These are phyloP conservation scores for Fusarium nisikadoi DNA, from an alignment of 2,329 filamentous ascomycete genomes.

Conservation along the genomic window DNA sequence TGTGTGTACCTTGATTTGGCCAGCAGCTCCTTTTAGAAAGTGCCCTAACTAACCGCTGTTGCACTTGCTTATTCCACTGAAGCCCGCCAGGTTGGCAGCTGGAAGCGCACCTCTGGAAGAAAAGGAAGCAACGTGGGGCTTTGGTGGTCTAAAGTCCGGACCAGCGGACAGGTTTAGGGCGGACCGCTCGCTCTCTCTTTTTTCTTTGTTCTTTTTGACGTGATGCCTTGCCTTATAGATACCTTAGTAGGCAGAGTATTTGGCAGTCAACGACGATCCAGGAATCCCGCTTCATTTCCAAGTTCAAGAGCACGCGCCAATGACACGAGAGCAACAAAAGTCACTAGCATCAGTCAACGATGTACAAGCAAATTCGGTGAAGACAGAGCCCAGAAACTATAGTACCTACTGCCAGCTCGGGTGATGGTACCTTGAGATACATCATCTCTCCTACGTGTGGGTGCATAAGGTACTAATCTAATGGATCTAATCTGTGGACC, in stretches of 20 bases:
- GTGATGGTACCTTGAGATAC: slow-evolving; percentile 25
- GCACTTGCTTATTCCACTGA: slow-evolving; percentile 8
- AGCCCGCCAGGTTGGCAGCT: slow-evolving; percentile 1
- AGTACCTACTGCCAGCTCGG: neutral
- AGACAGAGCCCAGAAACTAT: slow-evolving; percentile 13
- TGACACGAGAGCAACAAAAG: slow-evolving; percentile 1
- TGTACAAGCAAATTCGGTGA: slow-evolving; percentile 27
- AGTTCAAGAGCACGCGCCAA: neutral
- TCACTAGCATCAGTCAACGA: slow-evolving; percentile 11
- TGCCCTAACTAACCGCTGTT: neutral
- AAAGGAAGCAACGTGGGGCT: slow-evolving; percentile 22
- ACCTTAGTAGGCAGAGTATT: neutral
- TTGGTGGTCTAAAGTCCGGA: slow-evolving; percentile 39
- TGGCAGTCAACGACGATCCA: neutral
- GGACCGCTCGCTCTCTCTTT: slow-evolving; percentile 36
- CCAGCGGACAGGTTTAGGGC: slow-evolving; percentile 38
- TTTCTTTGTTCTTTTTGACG: slow-evolving; percentile 5
- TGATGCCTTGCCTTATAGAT: neutral
- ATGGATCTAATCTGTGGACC: slow-evolving; percentile 35
- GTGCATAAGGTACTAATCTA: slow-evolving; percentile 1
- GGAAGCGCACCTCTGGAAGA: slow-evolving; percentile 21
- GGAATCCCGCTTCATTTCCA: neutral
- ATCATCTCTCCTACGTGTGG: neutral
- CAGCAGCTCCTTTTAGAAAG: neutral
- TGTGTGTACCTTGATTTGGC: neutral